Evolutionary conservation across 257 asterid genomes (phyloP), one percentile per base, ranked within the genome.

Genomic region (Petunia axillaris): DNA sequence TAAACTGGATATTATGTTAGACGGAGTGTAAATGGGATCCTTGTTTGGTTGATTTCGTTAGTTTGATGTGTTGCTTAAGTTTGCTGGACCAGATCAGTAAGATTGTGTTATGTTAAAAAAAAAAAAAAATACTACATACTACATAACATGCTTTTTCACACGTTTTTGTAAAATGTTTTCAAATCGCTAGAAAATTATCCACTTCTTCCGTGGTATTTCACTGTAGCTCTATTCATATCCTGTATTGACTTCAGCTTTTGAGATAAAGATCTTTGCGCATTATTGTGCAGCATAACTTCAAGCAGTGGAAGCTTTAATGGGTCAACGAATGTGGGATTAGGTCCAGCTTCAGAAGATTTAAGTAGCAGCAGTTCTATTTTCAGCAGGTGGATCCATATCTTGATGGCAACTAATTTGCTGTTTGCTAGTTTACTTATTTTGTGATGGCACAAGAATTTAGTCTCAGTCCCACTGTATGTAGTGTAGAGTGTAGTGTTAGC

Each of bases 301-400:
- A 76, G 82, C 2, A 79, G 57, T 35, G 92, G 90, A 46, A 91
- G 80, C 84, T 14, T 80, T 15, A 85, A 84, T 14, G 93, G 92
- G 15, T 75, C 91, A 5, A 59, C 52, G 11, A 78, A 48, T 62
- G 71, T 70, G 46, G 39, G 82, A 2, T 64, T 46, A 9, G 90
- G 86, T 58, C 75, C 88, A 37, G 65, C 84, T 43, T 70, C 85
- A 1, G 84, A 81, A 36, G 87, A 85, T 86, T 76, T 84, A 66
- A 89, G 83, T 83, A 82, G 86, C 82, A 78, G 81, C 77, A 73
- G 79, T 39, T 74, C 83, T 44, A 60, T 55, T 16, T 36, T 57
- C n/a, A 36, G n/a, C 48, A 71, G 77, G 36, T 83, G 81, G 86
- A 71, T 46, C 64, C 62, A 81, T 78, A 80, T 66, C 75, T 80